These are phyloP conservation scores for Aspergillus wentii DNA, from an alignment of 495 filamentous ascomycete genomes.

Conservation along the genomic window DNA sequence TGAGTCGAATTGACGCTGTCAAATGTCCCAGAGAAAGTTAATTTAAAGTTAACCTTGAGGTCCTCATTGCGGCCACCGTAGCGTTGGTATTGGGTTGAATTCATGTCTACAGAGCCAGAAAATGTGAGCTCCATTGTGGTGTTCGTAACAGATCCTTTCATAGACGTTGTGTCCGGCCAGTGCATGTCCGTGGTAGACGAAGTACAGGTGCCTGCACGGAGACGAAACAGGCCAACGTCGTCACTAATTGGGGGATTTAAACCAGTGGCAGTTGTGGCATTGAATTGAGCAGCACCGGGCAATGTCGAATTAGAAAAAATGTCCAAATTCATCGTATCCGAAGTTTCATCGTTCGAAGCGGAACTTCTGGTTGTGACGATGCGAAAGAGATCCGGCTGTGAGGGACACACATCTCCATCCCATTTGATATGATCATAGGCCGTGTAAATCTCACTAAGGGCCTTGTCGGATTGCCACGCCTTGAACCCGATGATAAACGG, in stretches of 20 bases:
- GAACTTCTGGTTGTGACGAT: not conserved
- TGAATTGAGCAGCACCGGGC: not conserved
- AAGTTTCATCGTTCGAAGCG: not conserved
- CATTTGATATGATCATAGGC: slow-evolving; percentile 1
- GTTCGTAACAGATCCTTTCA: slow-evolving; percentile 3
- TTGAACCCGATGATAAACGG: slow-evolving; percentile 4
- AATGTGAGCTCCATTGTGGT: slow-evolving; percentile 1
- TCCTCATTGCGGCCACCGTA: not conserved
- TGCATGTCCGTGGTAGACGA: not conserved
- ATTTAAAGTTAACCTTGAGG: not conserved
- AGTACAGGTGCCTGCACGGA: not conserved
- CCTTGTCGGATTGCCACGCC: slow-evolving; percentile 1
- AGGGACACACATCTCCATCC: not conserved
- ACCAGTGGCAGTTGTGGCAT: not conserved
- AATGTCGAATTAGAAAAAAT: not conserved
- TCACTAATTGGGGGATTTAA: not conserved
- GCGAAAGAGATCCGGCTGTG: slow-evolving; percentile 2
- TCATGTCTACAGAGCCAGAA: not conserved
- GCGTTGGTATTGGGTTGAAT: not conserved
- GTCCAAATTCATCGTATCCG: not conserved
- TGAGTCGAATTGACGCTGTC: slow-evolving; percentile 3
- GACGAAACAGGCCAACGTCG: not conserved
- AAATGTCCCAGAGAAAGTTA: slow-evolving; percentile 1
- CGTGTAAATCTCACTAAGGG: not conserved
- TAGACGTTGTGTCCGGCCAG: not conserved